phyloP scores from a whole-genome alignment of 2,329 filamentous ascomycete species.

The Talaromyces sp. region DNA sequence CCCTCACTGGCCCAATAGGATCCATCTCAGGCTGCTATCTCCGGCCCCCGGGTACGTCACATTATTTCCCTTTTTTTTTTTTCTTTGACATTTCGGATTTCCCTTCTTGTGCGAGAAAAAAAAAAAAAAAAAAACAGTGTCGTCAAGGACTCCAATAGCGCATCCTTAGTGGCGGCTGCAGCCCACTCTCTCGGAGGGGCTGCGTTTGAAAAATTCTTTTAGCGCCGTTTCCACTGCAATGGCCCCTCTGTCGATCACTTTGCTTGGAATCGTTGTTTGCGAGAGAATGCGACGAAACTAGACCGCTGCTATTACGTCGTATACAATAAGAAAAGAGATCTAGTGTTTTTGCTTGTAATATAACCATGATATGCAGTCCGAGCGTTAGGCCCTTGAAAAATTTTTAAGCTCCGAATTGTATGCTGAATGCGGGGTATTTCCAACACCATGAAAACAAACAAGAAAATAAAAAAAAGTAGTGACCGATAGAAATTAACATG shows the following conservation, averaged over 20 bases:
- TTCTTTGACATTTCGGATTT: not conserved
- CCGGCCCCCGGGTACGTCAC: not conserved
- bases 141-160: conserved; percentile 18
- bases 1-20: not conserved
- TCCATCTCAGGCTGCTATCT: not conserved
- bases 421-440: not conserved
- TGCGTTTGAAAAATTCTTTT: conserved; percentile 5
- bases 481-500: not conserved
- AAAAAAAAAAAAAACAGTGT: conserved; percentile 1
- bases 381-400: not conserved
- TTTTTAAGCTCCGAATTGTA: not conserved
- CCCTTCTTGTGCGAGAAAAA: not conserved
- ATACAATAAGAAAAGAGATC: not conserved
- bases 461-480: not conserved
- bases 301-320: not conserved
- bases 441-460: conserved; percentile 1
- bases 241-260: not conserved
- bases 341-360: not conserved
- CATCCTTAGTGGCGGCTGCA: conserved; percentile 7
- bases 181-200: not conserved
- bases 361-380: not conserved
- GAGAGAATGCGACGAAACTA: not conserved
- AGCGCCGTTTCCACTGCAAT: conserved; percentile 10
- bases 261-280: not conserved
- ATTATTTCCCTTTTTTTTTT: not conserved